phyloP scores from a whole-genome alignment of 495 filamentous ascomycete genomes.

The Hypoxylon subgilvum region DNA sequence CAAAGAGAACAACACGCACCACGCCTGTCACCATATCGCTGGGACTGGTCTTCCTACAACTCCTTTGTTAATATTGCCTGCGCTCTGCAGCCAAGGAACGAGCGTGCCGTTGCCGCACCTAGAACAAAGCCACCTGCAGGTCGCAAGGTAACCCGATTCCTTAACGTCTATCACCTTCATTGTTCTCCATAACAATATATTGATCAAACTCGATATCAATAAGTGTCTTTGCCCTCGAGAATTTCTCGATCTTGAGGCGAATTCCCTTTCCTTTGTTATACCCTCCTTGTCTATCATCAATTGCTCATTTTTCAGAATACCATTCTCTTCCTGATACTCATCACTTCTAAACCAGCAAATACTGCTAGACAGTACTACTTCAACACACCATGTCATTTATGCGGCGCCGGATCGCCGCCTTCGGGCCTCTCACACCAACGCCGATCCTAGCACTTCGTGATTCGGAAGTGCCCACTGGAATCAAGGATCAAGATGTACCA shows the following conservation, averaged over 20 bases:
- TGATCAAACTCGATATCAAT: conserved; percentile 31
- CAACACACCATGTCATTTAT: conserved; percentile 36
- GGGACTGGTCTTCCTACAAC: not conserved
- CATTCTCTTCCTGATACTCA: conserved; percentile 10
- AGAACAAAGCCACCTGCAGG: conserved; percentile 18
- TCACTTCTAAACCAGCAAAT: conserved; percentile 17
- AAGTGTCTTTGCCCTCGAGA: conserved; percentile 31
- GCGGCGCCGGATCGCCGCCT: conserved; percentile 41
- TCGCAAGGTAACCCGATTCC: conserved; percentile 22
- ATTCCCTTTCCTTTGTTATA: conserved; percentile 27
- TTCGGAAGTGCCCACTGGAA: conserved; percentile 21
- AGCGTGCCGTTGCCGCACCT: conserved; percentile 2
- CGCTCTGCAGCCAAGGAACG: not conserved
- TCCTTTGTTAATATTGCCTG: conserved; percentile 21
- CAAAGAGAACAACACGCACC: conserved; percentile 18
- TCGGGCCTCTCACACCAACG: conserved; percentile 33
- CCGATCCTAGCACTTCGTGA: conserved; percentile 38
- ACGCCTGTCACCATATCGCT: not conserved
- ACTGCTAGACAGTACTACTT: conserved; percentile 1
- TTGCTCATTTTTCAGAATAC: conserved; percentile 15
- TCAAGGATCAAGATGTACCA: conserved; percentile 20
- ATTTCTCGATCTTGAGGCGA: conserved; percentile 28
- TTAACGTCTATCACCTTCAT: conserved; percentile 6
- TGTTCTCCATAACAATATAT: conserved; percentile 39
- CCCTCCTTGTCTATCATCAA: conserved; percentile 25